Evolutionary conservation across 2,329 filamentous ascomycete genomes (phyloP), one percentile per base, ranked within the genome.

Genomic region (Beauveria rudraprayagi): DNA sequence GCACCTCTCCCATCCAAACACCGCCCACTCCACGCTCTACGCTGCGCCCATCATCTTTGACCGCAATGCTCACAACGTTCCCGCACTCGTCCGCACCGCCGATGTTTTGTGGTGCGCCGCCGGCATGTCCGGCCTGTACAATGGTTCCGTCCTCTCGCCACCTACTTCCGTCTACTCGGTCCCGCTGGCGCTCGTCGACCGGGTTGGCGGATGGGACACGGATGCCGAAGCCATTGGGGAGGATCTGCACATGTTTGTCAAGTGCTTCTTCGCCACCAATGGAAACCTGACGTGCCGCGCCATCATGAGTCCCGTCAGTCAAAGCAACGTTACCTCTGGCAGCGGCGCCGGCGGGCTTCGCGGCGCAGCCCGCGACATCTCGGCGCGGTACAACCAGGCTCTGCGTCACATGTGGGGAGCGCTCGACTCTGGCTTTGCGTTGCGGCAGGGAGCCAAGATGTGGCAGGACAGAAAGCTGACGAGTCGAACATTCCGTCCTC

Each of bases 331-430:
- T 56, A 84, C 83, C 54, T 85, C 83, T 48, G 81, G 83, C 41
- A 79, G 80, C 10, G 76, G 58, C 24, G 24, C 51, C 8, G 83
- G 84, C 8, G 83, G 84, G 17, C 61, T 84, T 54, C 69, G 72
- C 19, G 85, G 85, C 51, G 75, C 83, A 62, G 70, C 80, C 53
- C 76, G 78, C 47, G 87, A 88, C 63, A 78, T 87, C 66, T 71
- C 76, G 43, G 87, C 87, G 24, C 84, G 88, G 24, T 90, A 90
- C 70, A 86, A 84, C 71, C 88, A 91, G 73, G 87, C 86, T 51
- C 73, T 89, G 59, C 81, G 88, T 64, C 87, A 90, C 73, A 90
- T 90, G 87, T 90, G 87, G 87, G 87, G 87, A 66, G 82, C 85
- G 62, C 75, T 90, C 22, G 87, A 90, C 68, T 85, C 83, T 17